Percentiles rank a stretch among this genome's conserved stretches.
phyloP scores from a whole-genome alignment of 805 yeast genomes.

The Cyberlindnera saturnus region DNA sequence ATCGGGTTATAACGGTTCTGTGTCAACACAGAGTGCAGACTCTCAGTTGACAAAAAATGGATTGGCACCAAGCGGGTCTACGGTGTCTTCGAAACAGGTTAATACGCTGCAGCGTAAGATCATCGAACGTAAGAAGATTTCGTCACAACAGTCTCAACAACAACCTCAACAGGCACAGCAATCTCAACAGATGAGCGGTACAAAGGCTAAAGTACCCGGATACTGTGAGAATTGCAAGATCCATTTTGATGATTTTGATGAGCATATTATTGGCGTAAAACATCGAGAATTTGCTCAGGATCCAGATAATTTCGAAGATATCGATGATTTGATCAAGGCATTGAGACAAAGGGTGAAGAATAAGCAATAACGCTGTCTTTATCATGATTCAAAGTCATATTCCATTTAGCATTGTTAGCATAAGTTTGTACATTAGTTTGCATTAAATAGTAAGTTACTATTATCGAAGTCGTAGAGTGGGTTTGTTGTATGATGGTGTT shows the following conservation, averaged over 20 bases:
- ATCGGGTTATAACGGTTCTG: constrained; percentile 48
- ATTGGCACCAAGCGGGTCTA: constrained; percentile 52
- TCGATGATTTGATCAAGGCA: constrained; percentile 63
- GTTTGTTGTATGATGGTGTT: no score
- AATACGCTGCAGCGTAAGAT: constrained; percentile 43
- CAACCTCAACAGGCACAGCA: constrained; percentile 2
- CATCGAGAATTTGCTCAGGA: constrained; percentile 78
- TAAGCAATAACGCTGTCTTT: constrained; percentile 9
- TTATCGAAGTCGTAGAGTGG: no score
- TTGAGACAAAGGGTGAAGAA: constrained; percentile 15
- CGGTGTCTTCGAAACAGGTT: constrained; percentile 47
- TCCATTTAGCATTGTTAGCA: no score
- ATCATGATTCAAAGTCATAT: no score
- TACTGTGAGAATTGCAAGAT: constrained; percentile 93
- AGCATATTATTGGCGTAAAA: constrained; percentile 60
- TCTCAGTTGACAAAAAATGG: constrained; percentile 42
- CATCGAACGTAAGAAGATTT: constrained; percentile 13
- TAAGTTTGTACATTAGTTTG: no score
- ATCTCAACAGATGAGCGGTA: constrained; percentile 1
- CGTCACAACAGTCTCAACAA: constrained; percentile 12
- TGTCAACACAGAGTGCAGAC: constrained; percentile 20
- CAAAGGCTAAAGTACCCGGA: constrained; percentile 44
- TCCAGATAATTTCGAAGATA: constrained; percentile 63
- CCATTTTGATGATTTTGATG: constrained; percentile 72
- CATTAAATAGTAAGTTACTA: no score